Conservation (phyloP, 2,329 filamentous ascomycete species). For the Chrysosporium keratinophilum region DNA sequence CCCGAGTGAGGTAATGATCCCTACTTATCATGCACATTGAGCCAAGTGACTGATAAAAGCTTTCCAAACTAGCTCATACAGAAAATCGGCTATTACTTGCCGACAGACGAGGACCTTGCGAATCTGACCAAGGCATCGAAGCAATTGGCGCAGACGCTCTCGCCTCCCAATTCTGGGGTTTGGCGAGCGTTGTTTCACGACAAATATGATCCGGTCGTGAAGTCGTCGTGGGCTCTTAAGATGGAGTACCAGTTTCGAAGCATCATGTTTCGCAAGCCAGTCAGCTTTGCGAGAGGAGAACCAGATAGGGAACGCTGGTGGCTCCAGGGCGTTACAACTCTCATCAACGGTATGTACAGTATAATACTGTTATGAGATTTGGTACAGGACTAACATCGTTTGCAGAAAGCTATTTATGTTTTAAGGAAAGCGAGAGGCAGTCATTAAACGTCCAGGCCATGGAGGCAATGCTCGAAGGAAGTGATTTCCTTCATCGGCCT, state of each 20-base stretch:
- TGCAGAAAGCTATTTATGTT: conserved; percentile 1
- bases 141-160: conserved; percentile 20
- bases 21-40: not conserved
- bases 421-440: not conserved
- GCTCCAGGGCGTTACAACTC: conserved; percentile 25
- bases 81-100: conserved; percentile 23
- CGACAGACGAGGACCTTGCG: conserved; percentile 25
- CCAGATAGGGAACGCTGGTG: conserved; percentile 22
- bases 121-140: conserved; percentile 24
- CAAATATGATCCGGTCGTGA: conserved; percentile 25
- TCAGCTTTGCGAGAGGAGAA: conserved; percentile 23
- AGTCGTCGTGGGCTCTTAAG: conserved; percentile 22
- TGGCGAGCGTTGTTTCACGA: conserved; percentile 29
- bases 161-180: conserved; percentile 23
- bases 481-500: conserved; percentile 3
- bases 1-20: not conserved
- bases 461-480: not conserved
- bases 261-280: conserved; percentile 24
- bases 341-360: conserved; percentile 18
- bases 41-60: not conserved
- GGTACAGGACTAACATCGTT: conserved; percentile 19
- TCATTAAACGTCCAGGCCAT: not conserved
- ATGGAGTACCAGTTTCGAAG: conserved; percentile 29
- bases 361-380: no score
- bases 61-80: conserved; percentile 24